phyloP scores from a whole-genome alignment of 1,284 basidiomycete genomes.

The Megacollybia platyphylla region DNA sequence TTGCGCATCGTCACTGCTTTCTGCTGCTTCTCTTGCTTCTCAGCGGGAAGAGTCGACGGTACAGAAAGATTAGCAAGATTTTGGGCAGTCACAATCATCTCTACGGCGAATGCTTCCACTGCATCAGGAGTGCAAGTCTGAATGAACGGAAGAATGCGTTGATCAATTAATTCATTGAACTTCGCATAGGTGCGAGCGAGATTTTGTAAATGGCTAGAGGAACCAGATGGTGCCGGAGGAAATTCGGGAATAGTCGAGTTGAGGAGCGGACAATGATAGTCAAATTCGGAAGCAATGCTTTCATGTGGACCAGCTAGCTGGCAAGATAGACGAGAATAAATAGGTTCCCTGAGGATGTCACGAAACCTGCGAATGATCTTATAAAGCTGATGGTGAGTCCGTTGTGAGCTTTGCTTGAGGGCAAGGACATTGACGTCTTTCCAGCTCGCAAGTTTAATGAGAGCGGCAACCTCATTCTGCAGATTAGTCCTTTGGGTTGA shows the following conservation, averaged over 20 bases:
- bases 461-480: constrained; percentile 76
- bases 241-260: not conserved
- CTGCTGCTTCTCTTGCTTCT: constrained; percentile 60
- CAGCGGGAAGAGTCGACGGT: constrained; percentile 29
- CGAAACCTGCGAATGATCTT: constrained; percentile 88
- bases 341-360: constrained; percentile 74
- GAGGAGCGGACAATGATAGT: constrained; percentile 6
- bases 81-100: constrained; percentile 63
- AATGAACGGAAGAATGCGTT: constrained; percentile 29
- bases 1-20: constrained; percentile 79
- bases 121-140: constrained; percentile 20
- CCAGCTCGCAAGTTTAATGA: constrained; percentile 96
- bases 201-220: constrained; percentile 23
- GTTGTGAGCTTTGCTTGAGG: constrained; percentile 83
- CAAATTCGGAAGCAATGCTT: constrained; percentile 7
- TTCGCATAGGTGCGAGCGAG: constrained; percentile 31
- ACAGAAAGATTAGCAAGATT: constrained; percentile 46
- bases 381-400: constrained; percentile 87
- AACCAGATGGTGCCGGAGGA: not conserved
- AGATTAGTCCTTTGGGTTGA: constrained; percentile 46
- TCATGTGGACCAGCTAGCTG: constrained; percentile 24
- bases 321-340: constrained; percentile 28
- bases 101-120: constrained; percentile 57
- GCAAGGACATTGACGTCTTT: constrained; percentile 95
- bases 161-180: constrained; percentile 30